Evolutionary conservation across 805 yeast genomes (phyloP), one percentile per base, ranked within the genome.

Genomic region (Ogataea nakhonphanomensis): DNA sequence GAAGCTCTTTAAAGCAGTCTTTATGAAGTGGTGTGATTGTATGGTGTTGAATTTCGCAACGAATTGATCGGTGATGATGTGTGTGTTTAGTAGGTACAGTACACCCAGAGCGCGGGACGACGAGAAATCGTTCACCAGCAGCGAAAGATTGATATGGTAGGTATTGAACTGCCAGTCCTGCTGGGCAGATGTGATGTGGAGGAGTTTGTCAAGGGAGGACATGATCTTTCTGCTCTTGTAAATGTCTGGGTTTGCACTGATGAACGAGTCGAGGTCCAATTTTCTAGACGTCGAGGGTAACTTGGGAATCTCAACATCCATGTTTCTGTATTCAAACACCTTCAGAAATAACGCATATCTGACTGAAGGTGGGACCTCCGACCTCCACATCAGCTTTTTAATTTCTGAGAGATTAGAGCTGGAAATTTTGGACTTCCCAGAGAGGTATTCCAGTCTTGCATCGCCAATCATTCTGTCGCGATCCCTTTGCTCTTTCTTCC

Each of bases 311-410:
- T 39, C 33, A 24, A 17, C 22, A 20, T n/a, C 17, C 20, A 34
- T 14, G 8, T 39, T 26, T 10, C 30, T 21, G 27, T 22, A 35
- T 17, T 43, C 41, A 3, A 54, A 22, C 20, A 50, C 37, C 21
- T 44, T 47, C n/a, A 45, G 13, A 28, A 60, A 54, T 3, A 63
- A 15, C 1, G 45, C 33, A 32, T 43, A 54, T 21, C 55, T 46
- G 1, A 43, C 35, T 2, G 35, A 27, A 1, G 55, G 46, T 24
- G 56, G 56, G 25, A 59, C 40, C n/a, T 36, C 30, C 1, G 65
- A 50, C 14, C 58, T 68, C 66, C 54, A 61, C 39, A 43, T 55
- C 45, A 46, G 59, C 59, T 49, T 66, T 46, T 53, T 64, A 45
- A 46, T 58, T 49, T 53, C 69, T 34, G 55, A 57, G 48, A 46